Percentiles rank a stretch among this genome's conserved stretches.
phyloP scores from a whole-genome alignment of 306 rosid genomes.

The Corylus heterophylla region DNA sequence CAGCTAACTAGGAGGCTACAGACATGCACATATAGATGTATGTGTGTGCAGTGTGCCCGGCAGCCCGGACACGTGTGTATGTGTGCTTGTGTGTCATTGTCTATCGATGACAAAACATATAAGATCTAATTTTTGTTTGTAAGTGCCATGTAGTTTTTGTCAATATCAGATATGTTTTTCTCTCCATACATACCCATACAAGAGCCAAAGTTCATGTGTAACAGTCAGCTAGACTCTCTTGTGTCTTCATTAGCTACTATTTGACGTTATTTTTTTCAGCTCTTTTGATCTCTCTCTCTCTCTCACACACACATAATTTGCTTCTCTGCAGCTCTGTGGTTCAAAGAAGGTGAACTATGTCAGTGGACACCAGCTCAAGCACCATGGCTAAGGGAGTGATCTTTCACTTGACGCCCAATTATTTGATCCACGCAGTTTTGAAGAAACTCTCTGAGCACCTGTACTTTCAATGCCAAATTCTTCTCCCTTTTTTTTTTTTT shows the following conservation, averaged over 20 bases:
- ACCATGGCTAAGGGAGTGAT: slow-evolving; percentile 83
- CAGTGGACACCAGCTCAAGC: slow-evolving; percentile 74
- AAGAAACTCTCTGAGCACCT: slow-evolving; percentile 15
- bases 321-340: slow-evolving; percentile 77
- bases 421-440: slow-evolving; percentile 25
- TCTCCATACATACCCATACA: not conserved
- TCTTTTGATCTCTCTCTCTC: not conserved
- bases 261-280: not conserved
- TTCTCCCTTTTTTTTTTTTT: not conserved
- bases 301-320: slow-evolving; percentile 5
- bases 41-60: not conserved
- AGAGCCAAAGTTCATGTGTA: not conserved
- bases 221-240: not conserved
- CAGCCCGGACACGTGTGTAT: too few species aligned
- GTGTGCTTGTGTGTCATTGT: not conserved
- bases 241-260: not conserved
- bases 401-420: slow-evolving; percentile 17
- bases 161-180: not conserved
- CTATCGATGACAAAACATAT: not conserved
- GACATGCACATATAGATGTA: not conserved
- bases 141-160: not conserved
- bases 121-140: not conserved
- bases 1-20: not conserved
- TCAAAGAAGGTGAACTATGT: slow-evolving; percentile 78
- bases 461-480: not conserved